Conservation (phyloP, 352 stramenopile species). For the Phytophthora syringae region DNA sequence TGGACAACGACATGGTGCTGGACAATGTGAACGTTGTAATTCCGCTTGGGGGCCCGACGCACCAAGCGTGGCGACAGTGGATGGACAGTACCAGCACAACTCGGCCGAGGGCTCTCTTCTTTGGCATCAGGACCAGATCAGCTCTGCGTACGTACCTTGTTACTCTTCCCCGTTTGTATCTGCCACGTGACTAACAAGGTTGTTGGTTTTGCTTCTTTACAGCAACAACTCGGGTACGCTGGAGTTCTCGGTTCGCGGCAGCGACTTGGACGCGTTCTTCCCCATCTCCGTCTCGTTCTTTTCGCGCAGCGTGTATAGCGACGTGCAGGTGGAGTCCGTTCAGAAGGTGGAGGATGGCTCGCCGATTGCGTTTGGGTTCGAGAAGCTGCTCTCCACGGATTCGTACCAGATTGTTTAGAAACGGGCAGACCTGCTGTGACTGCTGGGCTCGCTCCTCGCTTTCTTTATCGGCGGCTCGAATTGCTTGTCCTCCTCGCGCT, state of each 20-base stretch:
- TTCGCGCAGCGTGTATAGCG: conserved; percentile 88
- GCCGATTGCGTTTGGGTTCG: conserved; percentile 81
- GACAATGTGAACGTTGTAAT: conserved; percentile 90
- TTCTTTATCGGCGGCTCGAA: conserved; percentile 20
- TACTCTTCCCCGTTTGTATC: background rate
- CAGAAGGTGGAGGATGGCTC: conserved; percentile 76
- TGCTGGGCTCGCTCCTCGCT: conserved; percentile 12
- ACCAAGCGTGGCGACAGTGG: conserved; percentile 75
- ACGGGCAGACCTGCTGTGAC: too few species aligned
- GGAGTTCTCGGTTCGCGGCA: conserved; percentile 84
- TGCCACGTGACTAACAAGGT: conserved; percentile 9
- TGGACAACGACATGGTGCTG: conserved; percentile 88
- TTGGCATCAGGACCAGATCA: conserved; percentile 87
- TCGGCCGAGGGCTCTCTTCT: conserved; percentile 67
- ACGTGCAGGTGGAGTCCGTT: conserved; percentile 81
- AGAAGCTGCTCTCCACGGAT: conserved; percentile 89
- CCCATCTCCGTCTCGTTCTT: conserved; percentile 90
- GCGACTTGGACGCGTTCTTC: conserved; percentile 87
- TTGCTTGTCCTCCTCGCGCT: conserved; percentile 19
- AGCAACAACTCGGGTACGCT: conserved; percentile 86
- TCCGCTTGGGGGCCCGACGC: conserved; percentile 76
- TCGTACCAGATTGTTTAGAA: conserved; percentile 91
- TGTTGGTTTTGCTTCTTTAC: conserved; percentile 7
- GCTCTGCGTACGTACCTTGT: conserved; percentile 64
- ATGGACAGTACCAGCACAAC: conserved; percentile 91